Conservation (phyloP, 2,329 filamentous ascomycete species). For the Fusarium siculi region DNA sequence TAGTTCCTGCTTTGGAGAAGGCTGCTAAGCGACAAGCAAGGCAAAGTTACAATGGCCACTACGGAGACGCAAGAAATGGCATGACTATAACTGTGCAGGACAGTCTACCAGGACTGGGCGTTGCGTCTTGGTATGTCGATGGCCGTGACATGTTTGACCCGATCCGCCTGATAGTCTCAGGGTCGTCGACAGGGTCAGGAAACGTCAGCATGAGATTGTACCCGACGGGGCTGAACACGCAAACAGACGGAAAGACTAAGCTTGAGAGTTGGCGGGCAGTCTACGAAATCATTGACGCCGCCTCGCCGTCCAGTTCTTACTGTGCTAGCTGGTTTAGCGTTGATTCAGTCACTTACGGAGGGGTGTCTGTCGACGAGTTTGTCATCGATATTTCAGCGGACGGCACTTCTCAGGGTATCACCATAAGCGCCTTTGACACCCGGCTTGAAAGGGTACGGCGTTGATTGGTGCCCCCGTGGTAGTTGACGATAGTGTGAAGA, state of each 20-base stretch:
- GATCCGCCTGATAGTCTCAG: background rate
- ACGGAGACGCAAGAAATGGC: background rate
- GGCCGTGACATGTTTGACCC: background rate
- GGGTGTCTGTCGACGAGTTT: background rate
- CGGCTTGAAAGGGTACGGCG: background rate
- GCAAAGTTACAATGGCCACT: background rate
- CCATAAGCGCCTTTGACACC: background rate
- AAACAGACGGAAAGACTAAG: background rate
- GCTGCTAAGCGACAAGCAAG: background rate
- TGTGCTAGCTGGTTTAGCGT: background rate
- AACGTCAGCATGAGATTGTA: constrained; percentile 5
- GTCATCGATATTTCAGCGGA: background rate
- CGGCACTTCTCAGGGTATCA: background rate
- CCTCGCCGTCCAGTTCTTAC: background rate
- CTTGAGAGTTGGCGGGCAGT: background rate
- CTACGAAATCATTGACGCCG: background rate
- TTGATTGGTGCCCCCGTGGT: background rate
- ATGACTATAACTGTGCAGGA: background rate
- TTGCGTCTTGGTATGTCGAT: background rate
- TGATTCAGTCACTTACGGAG: background rate
- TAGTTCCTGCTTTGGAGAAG: background rate
- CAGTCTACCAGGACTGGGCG: background rate
- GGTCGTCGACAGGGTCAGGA: background rate
- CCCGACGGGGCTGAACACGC: background rate
- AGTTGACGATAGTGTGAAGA: background rate